These are phyloP conservation scores for Heterobasidion irregulare DNA, from an alignment of 1,284 basidiomycete genomes.

Conservation along the genomic window DNA sequence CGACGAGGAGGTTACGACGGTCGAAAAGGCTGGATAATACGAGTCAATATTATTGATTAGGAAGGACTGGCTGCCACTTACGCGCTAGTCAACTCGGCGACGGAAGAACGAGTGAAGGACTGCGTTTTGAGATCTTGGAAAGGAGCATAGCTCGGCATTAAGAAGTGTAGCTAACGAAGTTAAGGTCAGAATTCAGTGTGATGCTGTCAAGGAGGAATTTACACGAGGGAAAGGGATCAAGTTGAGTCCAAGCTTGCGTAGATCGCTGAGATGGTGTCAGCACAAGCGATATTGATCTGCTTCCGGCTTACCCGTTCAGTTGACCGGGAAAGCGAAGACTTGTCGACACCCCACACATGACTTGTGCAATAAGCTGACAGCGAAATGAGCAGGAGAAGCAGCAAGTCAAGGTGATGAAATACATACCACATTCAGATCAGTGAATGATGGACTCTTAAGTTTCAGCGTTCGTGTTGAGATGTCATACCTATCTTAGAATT, in stretches of 20 bases:
- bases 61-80: conserved; percentile 22
- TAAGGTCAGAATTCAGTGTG: not conserved
- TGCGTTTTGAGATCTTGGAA: conserved; percentile 58
- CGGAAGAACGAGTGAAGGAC: conserved; percentile 54
- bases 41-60: not conserved
- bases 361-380: conserved; percentile 63
- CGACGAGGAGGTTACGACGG: conserved; percentile 72
- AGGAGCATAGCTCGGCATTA: conserved; percentile 84
- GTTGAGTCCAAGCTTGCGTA: conserved; percentile 92
- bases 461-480: conserved; percentile 76
- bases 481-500: conserved; percentile 50
- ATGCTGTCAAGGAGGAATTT: conserved; percentile 17
- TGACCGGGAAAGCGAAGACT: conserved; percentile 92
- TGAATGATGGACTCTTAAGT: conserved; percentile 63
- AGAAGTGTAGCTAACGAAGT: conserved; percentile 68
- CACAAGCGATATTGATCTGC: not conserved
- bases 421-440: conserved; percentile 72
- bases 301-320: conserved; percentile 66
- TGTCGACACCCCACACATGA: conserved; percentile 88
- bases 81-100: conserved; percentile 66
- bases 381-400: conserved; percentile 1
- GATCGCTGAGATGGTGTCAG: conserved; percentile 50
- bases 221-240: conserved; percentile 89
- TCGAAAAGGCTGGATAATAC: conserved; percentile 60
- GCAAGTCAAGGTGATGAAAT: conserved; percentile 13